These are phyloP conservation scores for Linum tenue DNA, from an alignment of 345 rosid species.

Conservation along the genomic window DNA sequence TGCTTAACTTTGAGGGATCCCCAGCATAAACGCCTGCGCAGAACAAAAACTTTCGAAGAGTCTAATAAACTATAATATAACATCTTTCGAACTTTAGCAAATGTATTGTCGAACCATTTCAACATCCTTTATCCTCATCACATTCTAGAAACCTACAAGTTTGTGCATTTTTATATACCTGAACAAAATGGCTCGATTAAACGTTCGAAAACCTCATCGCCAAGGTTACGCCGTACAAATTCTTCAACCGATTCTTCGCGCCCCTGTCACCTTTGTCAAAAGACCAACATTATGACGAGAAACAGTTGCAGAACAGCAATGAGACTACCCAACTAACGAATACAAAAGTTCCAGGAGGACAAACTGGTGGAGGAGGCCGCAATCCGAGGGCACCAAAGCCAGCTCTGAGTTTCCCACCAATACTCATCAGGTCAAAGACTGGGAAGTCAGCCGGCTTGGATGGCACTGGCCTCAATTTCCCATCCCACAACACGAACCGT, in stretches of 20 bases:
- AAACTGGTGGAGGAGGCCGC: conserved; percentile 84
- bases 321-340: background rate
- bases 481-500: conserved; percentile 79
- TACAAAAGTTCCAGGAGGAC: conserved; percentile 29
- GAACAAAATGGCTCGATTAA: conserved; percentile 96
- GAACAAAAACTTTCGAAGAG: conserved; percentile 1
- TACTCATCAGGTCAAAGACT: conserved; percentile 75
- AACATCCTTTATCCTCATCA: background rate
- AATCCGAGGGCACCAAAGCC: conserved; percentile 82
- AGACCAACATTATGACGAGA: conserved; percentile 35
- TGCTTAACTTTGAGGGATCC: conserved; percentile 80
- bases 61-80: background rate
- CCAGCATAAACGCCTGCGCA: conserved; percentile 87
- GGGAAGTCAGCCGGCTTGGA: conserved; percentile 65
- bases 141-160: too few species aligned
- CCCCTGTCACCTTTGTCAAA: conserved; percentile 87
- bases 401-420: conserved; percentile 82
- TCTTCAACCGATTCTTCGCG: conserved; percentile 91
- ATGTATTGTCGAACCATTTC: background rate
- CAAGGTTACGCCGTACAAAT: conserved; percentile 91
- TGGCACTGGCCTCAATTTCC: conserved; percentile 84
- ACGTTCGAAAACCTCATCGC: conserved; percentile 88
- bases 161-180: conserved; percentile 27
- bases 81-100: background rate
- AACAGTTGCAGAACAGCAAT: conserved; percentile 10